Percentiles rank a stretch among this genome's conserved stretches.
Evolutionary conservation across 2,329 filamentous ascomycete genomes (phyloP).

Genomic region (Colletotrichum cuscutae): DNA sequence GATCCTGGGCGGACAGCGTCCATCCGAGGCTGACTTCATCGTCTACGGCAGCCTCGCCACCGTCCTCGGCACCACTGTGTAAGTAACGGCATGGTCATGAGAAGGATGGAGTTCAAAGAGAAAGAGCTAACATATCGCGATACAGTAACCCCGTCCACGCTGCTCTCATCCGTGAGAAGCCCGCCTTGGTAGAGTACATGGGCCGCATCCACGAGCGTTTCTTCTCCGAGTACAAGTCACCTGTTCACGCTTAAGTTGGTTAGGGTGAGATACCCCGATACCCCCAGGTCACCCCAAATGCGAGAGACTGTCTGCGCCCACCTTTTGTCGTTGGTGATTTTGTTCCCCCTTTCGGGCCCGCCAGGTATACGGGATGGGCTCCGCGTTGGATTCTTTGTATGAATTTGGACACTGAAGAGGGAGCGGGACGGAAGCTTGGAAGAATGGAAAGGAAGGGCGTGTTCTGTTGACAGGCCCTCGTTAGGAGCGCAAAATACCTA

Average conservation of each 20-base stretch:
- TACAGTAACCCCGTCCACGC: conserved; percentile 31
- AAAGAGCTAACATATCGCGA: not conserved
- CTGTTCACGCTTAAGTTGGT: conserved; percentile 26
- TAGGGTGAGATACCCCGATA: conserved; percentile 32
- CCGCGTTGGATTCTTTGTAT: conserved; percentile 9
- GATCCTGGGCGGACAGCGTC: conserved; percentile 38
- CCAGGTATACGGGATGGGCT: conserved; percentile 15
- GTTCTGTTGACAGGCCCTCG: not conserved
- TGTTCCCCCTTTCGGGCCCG: not conserved
- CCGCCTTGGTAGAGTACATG: conserved; percentile 32
- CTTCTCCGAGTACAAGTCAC: conserved; percentile 33
- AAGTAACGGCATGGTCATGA: not conserved
- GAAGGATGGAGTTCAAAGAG: no score
- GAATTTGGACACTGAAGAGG: not conserved
- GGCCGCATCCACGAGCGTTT: conserved; percentile 33
- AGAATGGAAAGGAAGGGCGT: not conserved
- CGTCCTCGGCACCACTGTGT: conserved; percentile 31
- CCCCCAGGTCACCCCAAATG: conserved; percentile 9
- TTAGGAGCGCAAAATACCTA: conserved; percentile 21
- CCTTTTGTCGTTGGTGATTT: not conserved
- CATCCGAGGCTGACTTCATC: conserved; percentile 38
- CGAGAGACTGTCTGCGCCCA: not conserved
- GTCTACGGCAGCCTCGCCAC: conserved; percentile 32
- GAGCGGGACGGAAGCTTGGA: conserved; percentile 7
- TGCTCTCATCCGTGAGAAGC: conserved; percentile 33